These are phyloP conservation scores for Termitomyces sp. DNA, from an alignment of 768 basidiomycete genomes.

Conservation along the genomic window DNA sequence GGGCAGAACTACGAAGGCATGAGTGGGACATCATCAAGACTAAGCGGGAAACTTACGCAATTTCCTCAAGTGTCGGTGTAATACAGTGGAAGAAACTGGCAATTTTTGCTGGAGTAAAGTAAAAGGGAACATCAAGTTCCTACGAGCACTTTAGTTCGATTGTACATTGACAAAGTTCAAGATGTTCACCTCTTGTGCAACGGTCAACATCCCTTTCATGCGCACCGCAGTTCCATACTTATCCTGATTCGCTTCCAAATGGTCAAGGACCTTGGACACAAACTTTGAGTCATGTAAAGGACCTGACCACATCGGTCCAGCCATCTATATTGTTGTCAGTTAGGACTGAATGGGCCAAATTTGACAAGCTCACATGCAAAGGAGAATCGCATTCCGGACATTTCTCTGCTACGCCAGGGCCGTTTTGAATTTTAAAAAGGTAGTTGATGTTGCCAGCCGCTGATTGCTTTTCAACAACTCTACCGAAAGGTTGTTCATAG, in stretches of 20 bases:
- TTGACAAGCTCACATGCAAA: slow-evolving; percentile 59
- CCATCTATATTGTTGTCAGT: slow-evolving; percentile 47
- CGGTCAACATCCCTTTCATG: slow-evolving; percentile 94
- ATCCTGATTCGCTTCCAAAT: slow-evolving; percentile 58
- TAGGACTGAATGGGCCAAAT: not conserved
- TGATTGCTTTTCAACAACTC: slow-evolving; percentile 55
- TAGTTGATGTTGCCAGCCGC: slow-evolving; percentile 54
- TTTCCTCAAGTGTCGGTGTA: slow-evolving; percentile 70
- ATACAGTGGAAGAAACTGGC: slow-evolving; percentile 79
- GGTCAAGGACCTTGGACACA: slow-evolving; percentile 67
- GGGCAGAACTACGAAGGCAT: slow-evolving; percentile 63
- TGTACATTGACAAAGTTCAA: not conserved
- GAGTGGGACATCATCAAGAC: not conserved
- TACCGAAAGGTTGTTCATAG: slow-evolving; percentile 84
- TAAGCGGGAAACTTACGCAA: slow-evolving; percentile 53
- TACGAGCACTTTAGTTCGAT: slow-evolving; percentile 22
- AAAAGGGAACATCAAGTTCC: slow-evolving; percentile 80
- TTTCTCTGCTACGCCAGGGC: slow-evolving; percentile 59
- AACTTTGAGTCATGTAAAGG: slow-evolving; percentile 79
- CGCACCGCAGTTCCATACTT: slow-evolving; percentile 76
- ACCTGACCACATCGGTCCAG: slow-evolving; percentile 97
- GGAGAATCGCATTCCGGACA: slow-evolving; percentile 82
- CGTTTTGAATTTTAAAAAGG: slow-evolving; percentile 68
- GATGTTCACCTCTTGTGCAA: slow-evolving; percentile 74
- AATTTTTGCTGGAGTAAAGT: slow-evolving; percentile 80